These are phyloP conservation scores for Spergularia marina DNA, from an alignment of 148 eudicot genomes.

Conservation along the genomic window DNA sequence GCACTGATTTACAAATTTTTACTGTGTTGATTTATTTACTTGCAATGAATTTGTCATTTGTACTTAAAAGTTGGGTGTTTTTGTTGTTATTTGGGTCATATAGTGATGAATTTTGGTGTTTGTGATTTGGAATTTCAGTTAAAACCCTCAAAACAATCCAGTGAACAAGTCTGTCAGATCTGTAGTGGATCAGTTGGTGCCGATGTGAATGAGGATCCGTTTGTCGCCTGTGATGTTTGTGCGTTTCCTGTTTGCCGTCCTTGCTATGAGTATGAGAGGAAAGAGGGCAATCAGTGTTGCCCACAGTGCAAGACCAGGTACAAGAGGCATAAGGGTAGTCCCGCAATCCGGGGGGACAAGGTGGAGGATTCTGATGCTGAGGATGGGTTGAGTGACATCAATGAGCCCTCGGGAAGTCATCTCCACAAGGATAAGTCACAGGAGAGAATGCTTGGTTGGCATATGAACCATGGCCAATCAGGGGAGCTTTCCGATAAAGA, in stretches of 20 bases:
- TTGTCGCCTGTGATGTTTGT: conserved; percentile 67
- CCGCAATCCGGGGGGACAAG: conserved; percentile 38
- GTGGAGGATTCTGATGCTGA: conserved; percentile 44
- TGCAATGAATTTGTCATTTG: too few species aligned
- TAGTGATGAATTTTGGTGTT: too few species aligned
- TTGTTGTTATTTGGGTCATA: too few species aligned
- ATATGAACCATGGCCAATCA: conserved; percentile 35
- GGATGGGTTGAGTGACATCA: conserved; percentile 33
- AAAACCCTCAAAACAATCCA: conserved; percentile 20
- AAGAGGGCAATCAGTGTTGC: conserved; percentile 69
- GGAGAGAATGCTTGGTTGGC: conserved; percentile 41
- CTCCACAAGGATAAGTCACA: conserved; percentile 28
- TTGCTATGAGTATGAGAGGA: conserved; percentile 76
- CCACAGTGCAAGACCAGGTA: conserved; percentile 82
- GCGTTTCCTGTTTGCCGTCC: conserved; percentile 73
- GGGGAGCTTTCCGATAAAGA: conserved; percentile 42
- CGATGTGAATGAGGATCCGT: conserved; percentile 51
- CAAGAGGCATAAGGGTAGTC: conserved; percentile 64
- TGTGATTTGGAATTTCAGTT: background rate
- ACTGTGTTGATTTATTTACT: too few species aligned
- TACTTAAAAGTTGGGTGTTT: too few species aligned
- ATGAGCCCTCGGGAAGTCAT: conserved; percentile 24
- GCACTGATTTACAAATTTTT: too few species aligned
- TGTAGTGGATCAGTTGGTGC: conserved; percentile 59
- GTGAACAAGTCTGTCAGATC: conserved; percentile 65